Percentiles rank a stretch among this genome's conserved stretches.
Conservation (phyloP, 306 rosid genomes). For the Hylodesmum podocarpum region DNA sequence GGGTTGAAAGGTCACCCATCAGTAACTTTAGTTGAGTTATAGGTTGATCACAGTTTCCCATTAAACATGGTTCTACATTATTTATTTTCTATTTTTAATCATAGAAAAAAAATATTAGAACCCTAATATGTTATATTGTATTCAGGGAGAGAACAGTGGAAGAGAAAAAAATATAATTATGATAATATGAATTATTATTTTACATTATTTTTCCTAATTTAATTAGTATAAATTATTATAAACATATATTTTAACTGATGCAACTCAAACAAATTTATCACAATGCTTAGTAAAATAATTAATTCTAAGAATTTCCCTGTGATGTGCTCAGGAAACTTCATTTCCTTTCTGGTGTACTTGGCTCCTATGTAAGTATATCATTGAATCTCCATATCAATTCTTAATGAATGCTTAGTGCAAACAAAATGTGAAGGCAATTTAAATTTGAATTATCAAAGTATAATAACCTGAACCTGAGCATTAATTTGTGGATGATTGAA, state of each 20-base stretch:
- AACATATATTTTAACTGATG: too few relatives aligned
- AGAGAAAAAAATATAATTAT: neutral
- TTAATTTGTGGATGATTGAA: slow-evolving; percentile 7
- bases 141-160: too few relatives aligned
- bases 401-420: neutral
- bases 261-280: neutral
- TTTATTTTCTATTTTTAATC: neutral
- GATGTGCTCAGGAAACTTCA: slow-evolving; percentile 51
- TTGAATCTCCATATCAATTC: neutral
- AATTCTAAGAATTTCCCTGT: neutral
- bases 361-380: slow-evolving; percentile 74
- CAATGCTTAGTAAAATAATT: neutral
- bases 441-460: neutral
- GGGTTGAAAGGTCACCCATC: neutral
- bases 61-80: neutral
- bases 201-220: neutral
- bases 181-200: neutral
- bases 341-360: slow-evolving; percentile 73
- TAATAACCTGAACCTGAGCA: neutral
- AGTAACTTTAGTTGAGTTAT: slow-evolving; percentile 12
- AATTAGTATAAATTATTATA: neutral
- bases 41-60: slow-evolving; percentile 28
- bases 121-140: too few relatives aligned
- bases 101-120: neutral
- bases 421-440: too few relatives aligned